Conservation (phyloP, 371 early-diverging fungal species). For the Conidiobolus incongruus region DNA sequence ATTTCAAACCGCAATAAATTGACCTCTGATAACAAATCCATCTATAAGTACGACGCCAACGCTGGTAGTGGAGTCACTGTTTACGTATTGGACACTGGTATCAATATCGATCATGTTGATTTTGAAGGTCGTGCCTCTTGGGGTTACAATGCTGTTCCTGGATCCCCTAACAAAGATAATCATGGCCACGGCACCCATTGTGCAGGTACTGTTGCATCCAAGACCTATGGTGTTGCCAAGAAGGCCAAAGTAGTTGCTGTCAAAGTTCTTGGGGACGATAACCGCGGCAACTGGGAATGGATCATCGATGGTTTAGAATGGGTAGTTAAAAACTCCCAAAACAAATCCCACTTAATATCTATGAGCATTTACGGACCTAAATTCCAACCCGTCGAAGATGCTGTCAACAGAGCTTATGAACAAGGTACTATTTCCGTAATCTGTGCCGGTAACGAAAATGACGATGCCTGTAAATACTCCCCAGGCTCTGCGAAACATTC, state of each 20-base stretch:
- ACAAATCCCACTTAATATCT: slow-evolving; percentile 12
- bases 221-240: slow-evolving; percentile 16
- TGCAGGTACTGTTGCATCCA: slow-evolving; percentile 30
- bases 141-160: slow-evolving; percentile 18
- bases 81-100: too few species aligned
- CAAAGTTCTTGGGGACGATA: slow-evolving; percentile 27
- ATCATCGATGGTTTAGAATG: too few species aligned
- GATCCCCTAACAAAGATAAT: slow-evolving; percentile 17
- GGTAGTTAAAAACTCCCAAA: slow-evolving; percentile 7
- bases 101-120: too few species aligned
- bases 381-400: slow-evolving; percentile 15
- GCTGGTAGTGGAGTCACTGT: slow-evolving; percentile 37
- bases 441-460: slow-evolving; percentile 20
- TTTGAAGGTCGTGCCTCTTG: too few species aligned
- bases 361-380: slow-evolving; percentile 31
- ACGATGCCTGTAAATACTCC: too few species aligned
- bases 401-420: slow-evolving; percentile 11
- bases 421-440: slow-evolving; percentile 36
- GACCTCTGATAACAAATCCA: slow-evolving; percentile 15
- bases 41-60: slow-evolving; percentile 10
- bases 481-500: too few species aligned
- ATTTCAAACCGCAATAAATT: slow-evolving; percentile 13
- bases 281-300: slow-evolving; percentile 26
- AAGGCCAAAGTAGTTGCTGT: slow-evolving; percentile 22
- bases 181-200: slow-evolving; percentile 29